Conservation (phyloP, 192 early-diverging fungal genomes). For the Umbelopsis ramanniana region DNA sequence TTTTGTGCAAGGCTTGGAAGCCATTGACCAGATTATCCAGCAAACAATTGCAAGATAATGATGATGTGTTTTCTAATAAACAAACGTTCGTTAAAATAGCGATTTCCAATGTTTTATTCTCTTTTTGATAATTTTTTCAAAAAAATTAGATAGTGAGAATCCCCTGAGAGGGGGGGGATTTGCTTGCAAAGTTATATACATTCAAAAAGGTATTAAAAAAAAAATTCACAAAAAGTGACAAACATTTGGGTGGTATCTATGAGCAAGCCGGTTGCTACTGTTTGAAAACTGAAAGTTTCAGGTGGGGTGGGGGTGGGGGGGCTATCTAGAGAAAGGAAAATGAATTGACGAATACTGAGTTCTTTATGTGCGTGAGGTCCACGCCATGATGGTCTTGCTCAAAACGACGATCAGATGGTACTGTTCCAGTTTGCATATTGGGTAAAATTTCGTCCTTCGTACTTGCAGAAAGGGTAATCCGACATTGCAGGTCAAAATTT, state of each 20-base stretch:
- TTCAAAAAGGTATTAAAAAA: neutral
- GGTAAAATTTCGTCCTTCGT: conserved; percentile 13
- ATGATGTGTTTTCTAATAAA: too few species aligned
- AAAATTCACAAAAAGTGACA: neutral
- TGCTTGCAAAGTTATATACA: neutral
- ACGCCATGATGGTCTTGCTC: conserved; percentile 6
- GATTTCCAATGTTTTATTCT: too few species aligned
- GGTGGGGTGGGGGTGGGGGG: neutral
- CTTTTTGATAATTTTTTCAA: too few species aligned
- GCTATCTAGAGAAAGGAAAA: conserved; percentile 13
- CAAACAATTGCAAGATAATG: neutral
- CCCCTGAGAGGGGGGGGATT: neutral
- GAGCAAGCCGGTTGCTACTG: conserved; percentile 16
- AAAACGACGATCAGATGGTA: conserved; percentile 17
- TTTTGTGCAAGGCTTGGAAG: conserved; percentile 19
- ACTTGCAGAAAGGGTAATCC: conserved; percentile 20
- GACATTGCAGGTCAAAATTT: conserved; percentile 4
- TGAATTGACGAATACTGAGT: neutral
- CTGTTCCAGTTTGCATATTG: conserved; percentile 18
- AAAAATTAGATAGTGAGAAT: neutral
- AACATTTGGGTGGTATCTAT: conserved; percentile 1
- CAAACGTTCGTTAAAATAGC: too few species aligned
- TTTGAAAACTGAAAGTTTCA: neutral
- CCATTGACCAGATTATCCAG: conserved; percentile 5
- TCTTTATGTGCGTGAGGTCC: neutral